These are phyloP conservation scores for maize (Zea mays) DNA, from an alignment of 176 grass and related monocot genomes.

Conservation along the genomic window DNA sequence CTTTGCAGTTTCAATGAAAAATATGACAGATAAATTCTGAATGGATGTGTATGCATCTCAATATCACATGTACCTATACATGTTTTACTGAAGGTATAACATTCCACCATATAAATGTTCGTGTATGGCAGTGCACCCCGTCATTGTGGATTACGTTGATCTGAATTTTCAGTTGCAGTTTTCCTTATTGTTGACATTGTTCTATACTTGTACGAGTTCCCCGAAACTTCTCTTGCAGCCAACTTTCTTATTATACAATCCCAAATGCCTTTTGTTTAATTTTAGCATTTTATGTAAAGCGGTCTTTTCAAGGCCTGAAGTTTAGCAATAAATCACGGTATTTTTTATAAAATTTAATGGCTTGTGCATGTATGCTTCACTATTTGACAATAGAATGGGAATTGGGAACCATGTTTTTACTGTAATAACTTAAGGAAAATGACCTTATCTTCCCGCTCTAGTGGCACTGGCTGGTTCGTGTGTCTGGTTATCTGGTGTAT, in stretches of 20 bases:
- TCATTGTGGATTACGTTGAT: not conserved
- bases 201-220: not conserved
- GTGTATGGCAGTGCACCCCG: not conserved
- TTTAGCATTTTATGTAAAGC: not conserved
- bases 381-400: not conserved
- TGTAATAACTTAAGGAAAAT: not conserved
- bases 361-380: not conserved
- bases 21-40: not conserved
- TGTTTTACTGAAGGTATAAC: not conserved
- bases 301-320: not conserved
- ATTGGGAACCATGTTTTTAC: not conserved
- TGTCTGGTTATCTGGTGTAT: not conserved
- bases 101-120: not conserved
- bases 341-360: no score
- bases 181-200: not conserved
- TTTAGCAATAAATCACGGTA: not conserved
- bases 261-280: not conserved
- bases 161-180: not conserved
- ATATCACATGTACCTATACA: conserved; percentile 31
- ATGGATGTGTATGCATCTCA: not conserved
- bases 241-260: not conserved
- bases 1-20: not conserved
- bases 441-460: not conserved
- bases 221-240: not conserved
- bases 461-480: not conserved